phyloP scores from a whole-genome alignment of 2,329 filamentous ascomycete genomes.

The Alternaria brassicicola region DNA sequence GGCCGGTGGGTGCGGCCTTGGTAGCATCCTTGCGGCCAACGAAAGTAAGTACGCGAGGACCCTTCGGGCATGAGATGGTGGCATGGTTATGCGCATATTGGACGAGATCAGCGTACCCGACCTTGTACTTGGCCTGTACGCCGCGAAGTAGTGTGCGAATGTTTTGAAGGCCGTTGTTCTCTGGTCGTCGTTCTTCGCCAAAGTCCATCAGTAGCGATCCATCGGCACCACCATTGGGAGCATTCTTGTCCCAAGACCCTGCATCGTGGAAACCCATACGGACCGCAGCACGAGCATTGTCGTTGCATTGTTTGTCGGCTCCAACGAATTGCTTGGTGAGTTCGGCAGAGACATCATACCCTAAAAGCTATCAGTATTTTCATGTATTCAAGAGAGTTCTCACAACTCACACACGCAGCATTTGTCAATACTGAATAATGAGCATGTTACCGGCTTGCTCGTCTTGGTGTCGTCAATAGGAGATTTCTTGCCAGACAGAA shows the following conservation, averaged over 20 bases:
- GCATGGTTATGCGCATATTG: constrained; percentile 58
- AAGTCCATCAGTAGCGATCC: constrained; percentile 50
- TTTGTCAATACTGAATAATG: constrained; percentile 22
- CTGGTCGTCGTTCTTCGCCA: constrained; percentile 44
- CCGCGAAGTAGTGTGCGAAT: constrained; percentile 49
- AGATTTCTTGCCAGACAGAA: constrained; percentile 36
- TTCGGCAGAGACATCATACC: constrained; percentile 42
- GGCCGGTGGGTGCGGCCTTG: constrained; percentile 50
- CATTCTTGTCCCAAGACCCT: constrained; percentile 45
- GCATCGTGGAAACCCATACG: constrained; percentile 47
- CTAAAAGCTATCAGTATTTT: constrained; percentile 14
- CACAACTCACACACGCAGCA: constrained; percentile 40
- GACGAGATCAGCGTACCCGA: constrained; percentile 62
- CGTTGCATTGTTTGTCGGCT: constrained; percentile 38
- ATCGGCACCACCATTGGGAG: constrained; percentile 49
- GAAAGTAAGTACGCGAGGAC: constrained; percentile 58
- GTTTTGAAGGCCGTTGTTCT: constrained; percentile 55
- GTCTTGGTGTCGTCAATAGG: constrained; percentile 29
- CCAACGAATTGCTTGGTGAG: constrained; percentile 35
- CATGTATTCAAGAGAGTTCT: neutral
- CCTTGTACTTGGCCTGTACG: constrained; percentile 51
- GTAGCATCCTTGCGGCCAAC: constrained; percentile 57
- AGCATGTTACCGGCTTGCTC: constrained; percentile 30
- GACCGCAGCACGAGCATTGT: constrained; percentile 44
- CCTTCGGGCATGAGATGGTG: constrained; percentile 59